phyloP scores from a whole-genome alignment of 495 filamentous ascomycete species.

The Hypoxylon perforatum region DNA sequence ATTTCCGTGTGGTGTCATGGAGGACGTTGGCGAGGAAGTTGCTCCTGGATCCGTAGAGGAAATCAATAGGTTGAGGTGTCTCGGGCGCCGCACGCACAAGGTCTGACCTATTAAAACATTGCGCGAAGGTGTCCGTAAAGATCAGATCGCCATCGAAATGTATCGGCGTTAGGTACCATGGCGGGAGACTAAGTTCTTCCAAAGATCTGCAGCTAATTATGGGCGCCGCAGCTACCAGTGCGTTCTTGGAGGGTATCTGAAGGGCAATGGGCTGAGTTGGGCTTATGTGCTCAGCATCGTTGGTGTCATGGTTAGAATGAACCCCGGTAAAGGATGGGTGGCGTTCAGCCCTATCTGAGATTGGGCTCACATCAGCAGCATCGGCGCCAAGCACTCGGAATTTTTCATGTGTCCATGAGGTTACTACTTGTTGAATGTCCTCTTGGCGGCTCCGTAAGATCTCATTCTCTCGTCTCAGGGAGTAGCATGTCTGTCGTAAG shows the following conservation, averaged over 20 bases:
- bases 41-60: constrained; percentile 7
- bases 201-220: neutral
- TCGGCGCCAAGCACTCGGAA: too few species aligned
- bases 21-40: constrained; percentile 12
- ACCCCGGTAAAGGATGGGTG: too few species aligned
- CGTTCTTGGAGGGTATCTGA: neutral
- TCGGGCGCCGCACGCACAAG: constrained; percentile 7
- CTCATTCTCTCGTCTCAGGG: constrained; percentile 8
- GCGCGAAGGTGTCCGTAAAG: neutral
- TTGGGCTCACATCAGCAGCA: too few species aligned
- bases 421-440: constrained; percentile 1
- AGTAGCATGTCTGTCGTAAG: constrained; percentile 5
- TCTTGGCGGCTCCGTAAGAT: neutral
- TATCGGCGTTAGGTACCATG: neutral
- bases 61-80: neutral
- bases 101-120: neutral
- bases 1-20: constrained; percentile 1
- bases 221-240: neutral
- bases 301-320: too few species aligned
- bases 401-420: constrained; percentile 4
- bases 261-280: neutral
- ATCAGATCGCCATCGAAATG: neutral
- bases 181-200: neutral
- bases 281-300: neutral
- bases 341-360: too few species aligned